These are phyloP conservation scores for Starmerella gropengiesseri DNA, from an alignment of 805 yeast species.

Conservation along the genomic window DNA sequence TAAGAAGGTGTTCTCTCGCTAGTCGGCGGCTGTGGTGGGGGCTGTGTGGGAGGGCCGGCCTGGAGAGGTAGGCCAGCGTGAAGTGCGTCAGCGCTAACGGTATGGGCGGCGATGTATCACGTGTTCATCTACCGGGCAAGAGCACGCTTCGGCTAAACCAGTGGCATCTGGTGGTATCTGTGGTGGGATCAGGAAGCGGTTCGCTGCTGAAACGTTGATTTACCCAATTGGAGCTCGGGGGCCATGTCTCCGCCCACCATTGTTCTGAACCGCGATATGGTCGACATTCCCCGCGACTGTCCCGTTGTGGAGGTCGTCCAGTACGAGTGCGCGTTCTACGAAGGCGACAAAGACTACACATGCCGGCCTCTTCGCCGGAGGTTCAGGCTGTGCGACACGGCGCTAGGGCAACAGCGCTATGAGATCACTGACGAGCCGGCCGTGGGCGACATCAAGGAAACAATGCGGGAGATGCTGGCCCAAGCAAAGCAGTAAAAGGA, in stretches of 20 bases:
- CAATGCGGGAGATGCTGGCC: constrained; percentile 12
- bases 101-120: too few relatives aligned
- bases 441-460: background rate
- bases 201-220: background rate
- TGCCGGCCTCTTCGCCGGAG: constrained; percentile 14
- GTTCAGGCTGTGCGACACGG: constrained; percentile 14
- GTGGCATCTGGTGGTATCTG: background rate
- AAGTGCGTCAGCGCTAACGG: too few relatives aligned
- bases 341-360: background rate
- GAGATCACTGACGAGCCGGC: constrained; percentile 11
- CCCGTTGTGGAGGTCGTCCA: constrained; percentile 15
- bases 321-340: constrained; percentile 15
- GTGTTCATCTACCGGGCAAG: too few relatives aligned
- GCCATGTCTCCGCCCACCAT: constrained; percentile 20
- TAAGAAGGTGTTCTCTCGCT: too few relatives aligned
- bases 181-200: background rate
- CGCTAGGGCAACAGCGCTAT: constrained; percentile 10
- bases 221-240: background rate
- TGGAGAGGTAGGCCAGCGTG: too few relatives aligned
- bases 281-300: constrained; percentile 13
- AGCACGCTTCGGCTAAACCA: too few relatives aligned
- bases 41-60: too few relatives aligned
- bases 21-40: too few relatives aligned
- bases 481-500: too few relatives aligned
- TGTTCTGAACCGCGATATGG: constrained; percentile 9